These are phyloP conservation scores for Auricularia sp. DNA, from an alignment of 768 basidiomycete species.

Conservation along the genomic window DNA sequence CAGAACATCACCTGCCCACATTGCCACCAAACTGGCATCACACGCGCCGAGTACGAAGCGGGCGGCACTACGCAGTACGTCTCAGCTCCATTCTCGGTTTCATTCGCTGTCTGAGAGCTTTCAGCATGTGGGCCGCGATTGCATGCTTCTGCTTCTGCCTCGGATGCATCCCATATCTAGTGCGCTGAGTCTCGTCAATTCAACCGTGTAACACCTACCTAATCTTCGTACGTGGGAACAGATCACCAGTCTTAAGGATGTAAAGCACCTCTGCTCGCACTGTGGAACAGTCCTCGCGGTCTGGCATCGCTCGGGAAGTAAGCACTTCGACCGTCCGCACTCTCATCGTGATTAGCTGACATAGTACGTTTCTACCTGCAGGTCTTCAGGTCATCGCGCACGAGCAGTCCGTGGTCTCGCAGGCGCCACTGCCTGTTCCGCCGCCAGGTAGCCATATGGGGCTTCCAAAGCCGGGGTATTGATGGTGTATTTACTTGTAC, in stretches of 20 bases:
- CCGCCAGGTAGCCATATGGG: too few species aligned
- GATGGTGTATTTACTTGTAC: too few species aligned
- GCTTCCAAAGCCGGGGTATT: too few species aligned
- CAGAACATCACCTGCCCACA: not conserved
- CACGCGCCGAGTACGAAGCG: not conserved
- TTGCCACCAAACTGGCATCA: not conserved
- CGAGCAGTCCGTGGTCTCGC: too few species aligned
- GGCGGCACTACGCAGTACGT: not conserved
- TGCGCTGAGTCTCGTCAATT: too few species aligned
- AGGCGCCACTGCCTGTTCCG: too few species aligned
- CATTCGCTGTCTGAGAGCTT: not conserved
- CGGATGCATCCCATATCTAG: not conserved
- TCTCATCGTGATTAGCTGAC: too few species aligned
- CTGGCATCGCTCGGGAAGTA: not conserved
- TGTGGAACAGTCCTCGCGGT: not conserved
- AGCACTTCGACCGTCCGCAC: too few species aligned
- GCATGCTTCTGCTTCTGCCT: not conserved
- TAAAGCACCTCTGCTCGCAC: not conserved
- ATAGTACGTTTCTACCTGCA: too few species aligned
- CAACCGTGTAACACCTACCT: too few species aligned
- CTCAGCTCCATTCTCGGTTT: not conserved
- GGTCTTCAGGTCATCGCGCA: too few species aligned
- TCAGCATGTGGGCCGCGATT: not conserved
- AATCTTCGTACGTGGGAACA: too few species aligned
- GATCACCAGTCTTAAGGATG: not conserved